Percentiles rank a stretch among this genome's conserved stretches.
Evolutionary conservation across 2,329 filamentous ascomycete genomes (phyloP).

Genomic region (Colletotrichum sublineola): DNA sequence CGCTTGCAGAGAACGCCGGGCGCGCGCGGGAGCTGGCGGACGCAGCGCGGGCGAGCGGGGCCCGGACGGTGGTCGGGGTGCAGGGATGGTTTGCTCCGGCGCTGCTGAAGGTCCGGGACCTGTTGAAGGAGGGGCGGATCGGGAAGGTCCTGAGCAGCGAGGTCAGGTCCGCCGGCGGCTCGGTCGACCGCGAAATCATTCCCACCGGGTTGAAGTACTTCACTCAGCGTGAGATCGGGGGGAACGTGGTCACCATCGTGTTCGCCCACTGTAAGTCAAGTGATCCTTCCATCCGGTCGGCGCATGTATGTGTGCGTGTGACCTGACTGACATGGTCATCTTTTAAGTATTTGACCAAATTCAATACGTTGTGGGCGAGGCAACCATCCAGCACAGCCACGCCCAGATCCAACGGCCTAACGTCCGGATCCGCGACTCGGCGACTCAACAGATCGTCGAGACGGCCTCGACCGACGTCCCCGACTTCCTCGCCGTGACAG

Average conservation of each 20-base stretch:
- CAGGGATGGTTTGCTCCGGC: conserved; percentile 64
- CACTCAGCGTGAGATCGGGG: conserved; percentile 60
- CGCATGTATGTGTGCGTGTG: rapidly evolving
- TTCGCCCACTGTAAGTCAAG: conserved; percentile 51
- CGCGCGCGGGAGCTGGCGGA: conserved; percentile 58
- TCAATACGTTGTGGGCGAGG: conserved; percentile 31
- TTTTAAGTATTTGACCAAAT: conserved; percentile 21
- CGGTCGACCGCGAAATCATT: conserved; percentile 54
- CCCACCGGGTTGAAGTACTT: conserved; percentile 61
- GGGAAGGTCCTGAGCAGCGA: conserved; percentile 68
- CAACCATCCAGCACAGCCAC: not conserved
- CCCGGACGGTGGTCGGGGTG: conserved; percentile 60
- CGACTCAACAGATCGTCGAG: conserved; percentile 14
- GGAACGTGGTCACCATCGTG: conserved; percentile 58
- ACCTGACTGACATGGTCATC: not conserved
- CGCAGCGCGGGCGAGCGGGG: not conserved
- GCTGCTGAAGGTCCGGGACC: conserved; percentile 57
- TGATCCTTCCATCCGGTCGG: rapidly evolving
- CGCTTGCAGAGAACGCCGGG: conserved; percentile 60
- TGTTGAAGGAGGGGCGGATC: conserved; percentile 60
- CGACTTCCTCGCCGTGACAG: conserved; percentile 51
- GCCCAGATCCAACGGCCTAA: conserved; percentile 51
- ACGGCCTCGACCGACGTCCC: conserved; percentile 45
- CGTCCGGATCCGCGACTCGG: conserved; percentile 9
- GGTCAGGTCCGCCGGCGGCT: conserved; percentile 48